Evolutionary conservation across 257 asterid genomes (phyloP).

Genomic region (Orobanche coerulescens): DNA sequence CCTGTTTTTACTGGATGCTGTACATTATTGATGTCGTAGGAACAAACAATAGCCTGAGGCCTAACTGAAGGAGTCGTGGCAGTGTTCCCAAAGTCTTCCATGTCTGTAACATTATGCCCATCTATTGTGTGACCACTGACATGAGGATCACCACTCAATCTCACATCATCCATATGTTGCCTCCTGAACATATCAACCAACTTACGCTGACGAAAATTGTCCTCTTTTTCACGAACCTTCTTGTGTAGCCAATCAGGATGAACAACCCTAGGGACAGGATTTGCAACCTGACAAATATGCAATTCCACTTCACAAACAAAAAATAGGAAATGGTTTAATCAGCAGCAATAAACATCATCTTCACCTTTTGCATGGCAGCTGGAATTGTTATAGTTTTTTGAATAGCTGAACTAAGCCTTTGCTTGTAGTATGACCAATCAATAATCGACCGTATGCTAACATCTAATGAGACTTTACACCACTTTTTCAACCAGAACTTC

Average conservation of each 20-base stretch:
- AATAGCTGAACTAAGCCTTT: constrained; percentile 85
- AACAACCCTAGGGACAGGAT: constrained; percentile 97
- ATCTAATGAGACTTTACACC: constrained; percentile 97
- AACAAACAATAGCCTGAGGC: constrained; percentile 64
- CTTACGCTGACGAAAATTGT: constrained; percentile 87
- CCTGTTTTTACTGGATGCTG: constrained; percentile 31
- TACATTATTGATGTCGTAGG: constrained; percentile 37
- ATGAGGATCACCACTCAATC: constrained; percentile 25
- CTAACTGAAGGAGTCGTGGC: constrained; percentile 35
- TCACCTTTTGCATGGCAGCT: constrained; percentile 99
- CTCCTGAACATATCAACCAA: constrained; percentile 75
- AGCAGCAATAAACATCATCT: constrained; percentile 9
- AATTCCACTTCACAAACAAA: constrained; percentile 27
- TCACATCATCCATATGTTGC: constrained; percentile 34
- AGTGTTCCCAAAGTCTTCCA: constrained; percentile 68
- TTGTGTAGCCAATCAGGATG: constrained; percentile 99
- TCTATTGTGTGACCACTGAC: constrained; percentile 29
- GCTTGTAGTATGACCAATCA: constrained; percentile 98
- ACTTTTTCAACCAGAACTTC: constrained; percentile 79
- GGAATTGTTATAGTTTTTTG: constrained; percentile 95
- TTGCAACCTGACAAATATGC: constrained; percentile 67
- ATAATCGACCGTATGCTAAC: constrained; percentile 86
- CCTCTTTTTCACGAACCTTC: constrained; percentile 96
- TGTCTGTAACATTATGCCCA: constrained; percentile 46
- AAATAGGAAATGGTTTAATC: constrained; percentile 6